phyloP scores from a whole-genome alignment of 495 filamentous ascomycete genomes.

The Tetracladium marchalianum region DNA sequence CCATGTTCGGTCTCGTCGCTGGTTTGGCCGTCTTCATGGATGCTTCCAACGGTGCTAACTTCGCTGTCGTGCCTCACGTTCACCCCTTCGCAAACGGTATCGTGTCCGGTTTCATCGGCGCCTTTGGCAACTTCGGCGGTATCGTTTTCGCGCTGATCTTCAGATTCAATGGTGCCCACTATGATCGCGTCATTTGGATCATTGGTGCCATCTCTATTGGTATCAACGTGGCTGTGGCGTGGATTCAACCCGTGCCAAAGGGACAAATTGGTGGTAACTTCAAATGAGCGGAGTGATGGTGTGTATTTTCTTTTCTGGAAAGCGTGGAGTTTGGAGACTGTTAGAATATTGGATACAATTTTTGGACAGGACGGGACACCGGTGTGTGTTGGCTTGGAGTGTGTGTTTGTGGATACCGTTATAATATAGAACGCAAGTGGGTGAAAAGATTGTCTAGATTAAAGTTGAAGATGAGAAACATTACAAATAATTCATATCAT shows the following conservation, averaged over 20 bases:
- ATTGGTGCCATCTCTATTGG: slow-evolving; percentile 67
- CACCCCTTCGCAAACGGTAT: slow-evolving; percentile 53
- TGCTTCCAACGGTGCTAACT: slow-evolving; percentile 77
- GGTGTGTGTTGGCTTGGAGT: too few species aligned
- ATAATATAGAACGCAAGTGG: too few species aligned
- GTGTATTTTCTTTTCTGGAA: too few species aligned
- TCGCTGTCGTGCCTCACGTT: slow-evolving; percentile 76
- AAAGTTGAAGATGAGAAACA: too few species aligned
- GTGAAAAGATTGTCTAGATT: too few species aligned
- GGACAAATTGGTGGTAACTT: slow-evolving; percentile 54
- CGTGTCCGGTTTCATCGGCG: slow-evolving; percentile 68
- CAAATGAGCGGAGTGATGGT: too few species aligned
- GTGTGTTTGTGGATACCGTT: too few species aligned
- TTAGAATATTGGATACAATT: too few species aligned
- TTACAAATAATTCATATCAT: too few species aligned
- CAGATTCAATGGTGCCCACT: slow-evolving; percentile 59
- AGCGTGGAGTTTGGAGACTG: too few species aligned
- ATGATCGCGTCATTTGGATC: slow-evolving; percentile 66
- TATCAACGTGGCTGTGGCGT: slow-evolving; percentile 54
- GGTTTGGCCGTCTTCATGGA: slow-evolving; percentile 73
- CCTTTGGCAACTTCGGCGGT: slow-evolving; percentile 73
- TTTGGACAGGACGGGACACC: too few species aligned
- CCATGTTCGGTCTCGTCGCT: slow-evolving; percentile 70
- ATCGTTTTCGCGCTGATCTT: slow-evolving; percentile 83
- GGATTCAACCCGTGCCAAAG: slow-evolving; percentile 65